Percentiles rank a stretch among this genome's conserved stretches.
phyloP scores from a whole-genome alignment of 176 grass and related monocot species.

The Oropetium thomaeum region DNA sequence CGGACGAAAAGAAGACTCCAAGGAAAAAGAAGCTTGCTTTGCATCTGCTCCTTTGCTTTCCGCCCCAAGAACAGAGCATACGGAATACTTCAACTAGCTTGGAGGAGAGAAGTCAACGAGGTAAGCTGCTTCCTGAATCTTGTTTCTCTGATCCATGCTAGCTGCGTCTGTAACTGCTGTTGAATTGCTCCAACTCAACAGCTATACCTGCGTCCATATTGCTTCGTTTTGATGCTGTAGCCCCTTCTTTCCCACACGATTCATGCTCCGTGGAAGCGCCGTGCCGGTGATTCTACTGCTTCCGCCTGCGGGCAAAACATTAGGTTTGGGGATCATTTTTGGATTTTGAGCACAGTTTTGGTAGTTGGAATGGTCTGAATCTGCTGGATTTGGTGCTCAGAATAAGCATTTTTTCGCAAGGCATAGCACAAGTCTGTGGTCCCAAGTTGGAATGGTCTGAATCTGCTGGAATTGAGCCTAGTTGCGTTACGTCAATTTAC shows the following conservation, averaged over 20 bases:
- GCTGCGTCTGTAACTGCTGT: conserved; percentile 5
- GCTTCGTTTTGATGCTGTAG: neutral
- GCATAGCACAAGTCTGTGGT: neutral
- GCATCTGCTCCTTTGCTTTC: neutral
- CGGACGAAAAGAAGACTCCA: conserved; percentile 5
- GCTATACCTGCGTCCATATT: neutral
- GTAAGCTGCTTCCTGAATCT: conserved; percentile 30
- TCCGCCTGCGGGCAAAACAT: neutral
- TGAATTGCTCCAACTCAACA: neutral
- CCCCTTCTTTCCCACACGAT: neutral
- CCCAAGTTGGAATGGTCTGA: neutral
- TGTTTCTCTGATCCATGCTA: conserved; percentile 3
- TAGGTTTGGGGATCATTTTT: neutral
- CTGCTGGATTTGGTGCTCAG: conserved; percentile 14
- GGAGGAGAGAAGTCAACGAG: conserved; percentile 19
- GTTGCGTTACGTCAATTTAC: neutral
- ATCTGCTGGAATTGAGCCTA: neutral
- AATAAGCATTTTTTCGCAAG: neutral
- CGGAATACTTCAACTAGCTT: neutral
- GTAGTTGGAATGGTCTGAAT: conserved; percentile 21
- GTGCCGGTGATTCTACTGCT: neutral
- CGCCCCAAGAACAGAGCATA: conserved; percentile 19
- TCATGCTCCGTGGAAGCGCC: neutral
- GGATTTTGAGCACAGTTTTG: neutral
- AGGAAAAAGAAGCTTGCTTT: conserved; percentile 16